A percentile compares a stretch with the other conserved stretches of the same genome.
These are phyloP conservation scores for Salix caprea DNA, from an alignment of 345 rosid genomes.

Conservation along the genomic window DNA sequence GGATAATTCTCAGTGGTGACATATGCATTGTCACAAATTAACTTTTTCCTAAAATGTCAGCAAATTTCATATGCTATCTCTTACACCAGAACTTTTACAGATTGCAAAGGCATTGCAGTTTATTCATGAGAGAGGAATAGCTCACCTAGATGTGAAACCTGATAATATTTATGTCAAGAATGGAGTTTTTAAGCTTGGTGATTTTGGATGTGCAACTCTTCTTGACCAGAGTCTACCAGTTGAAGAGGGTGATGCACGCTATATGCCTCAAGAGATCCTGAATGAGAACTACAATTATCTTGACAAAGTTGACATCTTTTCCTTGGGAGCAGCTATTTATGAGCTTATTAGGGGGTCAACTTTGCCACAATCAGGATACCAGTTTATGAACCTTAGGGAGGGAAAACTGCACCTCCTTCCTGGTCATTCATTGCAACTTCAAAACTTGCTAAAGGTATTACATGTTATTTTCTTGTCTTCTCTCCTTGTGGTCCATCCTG, in stretches of 20 bases:
- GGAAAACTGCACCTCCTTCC: conserved; percentile 91
- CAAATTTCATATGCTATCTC: not conserved
- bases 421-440: conserved; percentile 78
- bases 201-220: conserved; percentile 92
- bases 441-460: conserved; percentile 79
- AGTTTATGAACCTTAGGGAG: conserved; percentile 60
- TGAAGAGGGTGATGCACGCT: conserved; percentile 98
- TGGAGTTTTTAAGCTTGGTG: conserved; percentile 82
- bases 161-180: conserved; percentile 87
- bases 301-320: conserved; percentile 90
- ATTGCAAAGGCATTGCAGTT: conserved; percentile 75
- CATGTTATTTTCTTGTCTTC: not conserved
- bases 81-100: conserved; percentile 38
- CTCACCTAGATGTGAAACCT: conserved; percentile 94
- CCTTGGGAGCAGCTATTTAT: conserved; percentile 73
- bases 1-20: not conserved
- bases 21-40: not conserved
- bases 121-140: conserved; percentile 78
- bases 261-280: conserved; percentile 98
- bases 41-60: not conserved
- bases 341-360: conserved; percentile 79
- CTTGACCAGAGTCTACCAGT: conserved; percentile 74
- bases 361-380: conserved; percentile 70
- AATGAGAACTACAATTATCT: conserved; percentile 81
- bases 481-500: not conserved